Evolutionary conservation across 2,329 filamentous ascomycete species (phyloP).

Genomic region (Exophiala sideris): DNA sequence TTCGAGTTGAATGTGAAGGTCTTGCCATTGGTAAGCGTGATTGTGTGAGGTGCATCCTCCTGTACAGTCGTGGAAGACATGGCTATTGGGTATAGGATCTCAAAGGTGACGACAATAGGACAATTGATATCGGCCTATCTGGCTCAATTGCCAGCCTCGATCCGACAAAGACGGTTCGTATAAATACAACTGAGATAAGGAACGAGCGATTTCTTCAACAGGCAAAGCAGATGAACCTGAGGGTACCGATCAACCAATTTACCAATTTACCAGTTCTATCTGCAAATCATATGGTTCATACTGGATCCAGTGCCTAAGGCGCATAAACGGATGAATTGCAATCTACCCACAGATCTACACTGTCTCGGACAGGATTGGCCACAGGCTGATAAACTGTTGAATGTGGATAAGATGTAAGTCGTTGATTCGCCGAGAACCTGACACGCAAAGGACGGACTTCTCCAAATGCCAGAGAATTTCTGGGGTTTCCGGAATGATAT

Average conservation of each 20-base stretch:
- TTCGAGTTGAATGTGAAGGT: slow-evolving; percentile 9
- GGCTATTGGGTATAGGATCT: background rate
- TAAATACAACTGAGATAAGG: slow-evolving; percentile 1
- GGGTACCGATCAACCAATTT: background rate
- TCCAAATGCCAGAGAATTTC: background rate
- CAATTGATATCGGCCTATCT: no score
- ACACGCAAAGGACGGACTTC: background rate
- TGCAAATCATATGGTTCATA: background rate
- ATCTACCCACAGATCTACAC: background rate
- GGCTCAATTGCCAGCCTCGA: no score
- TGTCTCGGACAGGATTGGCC: background rate
- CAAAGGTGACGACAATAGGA: no score
- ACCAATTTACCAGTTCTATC: background rate
- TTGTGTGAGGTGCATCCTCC: background rate
- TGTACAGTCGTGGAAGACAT: background rate
- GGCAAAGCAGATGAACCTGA: background rate
- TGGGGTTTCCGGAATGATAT: background rate
- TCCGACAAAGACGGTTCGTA: background rate
- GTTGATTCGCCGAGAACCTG: background rate
- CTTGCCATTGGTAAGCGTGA: slow-evolving; percentile 15
- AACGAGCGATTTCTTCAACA: background rate
- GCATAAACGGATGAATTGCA: background rate
- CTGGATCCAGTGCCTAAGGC: background rate
- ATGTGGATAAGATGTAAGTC: background rate
- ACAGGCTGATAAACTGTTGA: background rate